A percentile compares a stretch with the other conserved stretches of the same genome.
These are phyloP conservation scores for Xylaria longipes DNA, from an alignment of 495 filamentous ascomycete genomes.

Conservation along the genomic window DNA sequence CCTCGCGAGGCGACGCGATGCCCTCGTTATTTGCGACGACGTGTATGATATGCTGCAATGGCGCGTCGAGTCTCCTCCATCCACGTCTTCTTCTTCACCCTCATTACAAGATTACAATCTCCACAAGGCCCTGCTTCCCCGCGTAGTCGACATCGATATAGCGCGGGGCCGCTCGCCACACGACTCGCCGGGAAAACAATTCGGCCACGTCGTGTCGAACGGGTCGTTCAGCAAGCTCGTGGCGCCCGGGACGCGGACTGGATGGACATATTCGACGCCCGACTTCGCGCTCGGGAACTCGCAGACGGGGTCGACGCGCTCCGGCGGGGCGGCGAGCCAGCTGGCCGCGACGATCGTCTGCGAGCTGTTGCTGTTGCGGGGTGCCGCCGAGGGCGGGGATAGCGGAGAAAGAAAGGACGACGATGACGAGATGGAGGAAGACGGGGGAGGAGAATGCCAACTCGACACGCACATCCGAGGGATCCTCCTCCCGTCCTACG, in stretches of 20 bases:
- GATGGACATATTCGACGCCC: slow-evolving; percentile 78
- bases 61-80: slow-evolving; percentile 38
- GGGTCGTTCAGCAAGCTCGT: slow-evolving; percentile 84
- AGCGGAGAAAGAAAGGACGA: background rate
- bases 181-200: slow-evolving; percentile 45
- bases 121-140: slow-evolving; percentile 56
- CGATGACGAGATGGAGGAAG: background rate
- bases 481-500: slow-evolving; percentile 60
- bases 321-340: slow-evolving; percentile 80
- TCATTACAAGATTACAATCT: background rate
- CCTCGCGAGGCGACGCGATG: slow-evolving; percentile 75
- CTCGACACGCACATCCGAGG: slow-evolving; percentile 52
- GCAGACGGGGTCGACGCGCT: slow-evolving; percentile 72
- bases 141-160: slow-evolving; percentile 79
- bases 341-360: slow-evolving; percentile 69
- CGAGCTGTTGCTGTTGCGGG: slow-evolving; percentile 60
- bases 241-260: slow-evolving; percentile 78
- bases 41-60: slow-evolving; percentile 91
- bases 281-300: slow-evolving; percentile 71
- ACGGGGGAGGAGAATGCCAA: slow-evolving; percentile 11
- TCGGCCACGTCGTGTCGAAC: slow-evolving; percentile 80
- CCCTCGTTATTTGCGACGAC: slow-evolving; percentile 83
- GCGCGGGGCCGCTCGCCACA: slow-evolving; percentile 48
- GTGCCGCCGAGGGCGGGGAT: background rate
- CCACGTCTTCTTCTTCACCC: background rate